Percentiles rank a stretch among this genome's conserved stretches.
Conservation (phyloP, 2,329 filamentous ascomycete species). For the Botrytis fragariae region DNA sequence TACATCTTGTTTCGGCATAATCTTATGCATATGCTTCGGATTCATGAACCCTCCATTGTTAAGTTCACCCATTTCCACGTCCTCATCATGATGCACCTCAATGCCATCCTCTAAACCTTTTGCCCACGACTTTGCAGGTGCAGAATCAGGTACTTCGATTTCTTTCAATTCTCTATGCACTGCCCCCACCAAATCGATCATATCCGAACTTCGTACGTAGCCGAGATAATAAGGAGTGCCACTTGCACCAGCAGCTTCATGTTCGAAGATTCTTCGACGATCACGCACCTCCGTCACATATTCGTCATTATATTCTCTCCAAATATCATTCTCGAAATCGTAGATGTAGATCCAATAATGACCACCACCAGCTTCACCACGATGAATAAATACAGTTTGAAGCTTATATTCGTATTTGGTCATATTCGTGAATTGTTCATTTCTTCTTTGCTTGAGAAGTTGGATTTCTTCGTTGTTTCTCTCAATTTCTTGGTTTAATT, state of each 20-base stretch:
- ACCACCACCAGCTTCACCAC: constrained; percentile 67
- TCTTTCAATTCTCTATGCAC: constrained; percentile 47
- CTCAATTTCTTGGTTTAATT: constrained; percentile 48
- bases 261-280: constrained; percentile 64
- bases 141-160: constrained; percentile 18
- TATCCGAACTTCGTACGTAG: constrained; percentile 70
- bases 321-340: constrained; percentile 76
- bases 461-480: constrained; percentile 48
- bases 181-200: constrained; percentile 56
- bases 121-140: constrained; percentile 12
- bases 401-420: constrained; percentile 72
- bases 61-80: constrained; percentile 13
- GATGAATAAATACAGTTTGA: constrained; percentile 91
- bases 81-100: constrained; percentile 18
- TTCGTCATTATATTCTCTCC: constrained; percentile 94
- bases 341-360: constrained; percentile 96
- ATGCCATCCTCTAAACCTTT: constrained; percentile 19
- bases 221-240: constrained; percentile 83
- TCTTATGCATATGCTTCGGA: constrained; percentile 22
- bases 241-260: constrained; percentile 55
- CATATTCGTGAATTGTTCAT: constrained; percentile 60
- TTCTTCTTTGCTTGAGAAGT: constrained; percentile 41
- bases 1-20: constrained; percentile 29
- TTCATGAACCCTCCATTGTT: constrained; percentile 30
- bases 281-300: constrained; percentile 68